Conservation (phyloP, 345 rosid species). For the Pseudoturritis turrita region DNA sequence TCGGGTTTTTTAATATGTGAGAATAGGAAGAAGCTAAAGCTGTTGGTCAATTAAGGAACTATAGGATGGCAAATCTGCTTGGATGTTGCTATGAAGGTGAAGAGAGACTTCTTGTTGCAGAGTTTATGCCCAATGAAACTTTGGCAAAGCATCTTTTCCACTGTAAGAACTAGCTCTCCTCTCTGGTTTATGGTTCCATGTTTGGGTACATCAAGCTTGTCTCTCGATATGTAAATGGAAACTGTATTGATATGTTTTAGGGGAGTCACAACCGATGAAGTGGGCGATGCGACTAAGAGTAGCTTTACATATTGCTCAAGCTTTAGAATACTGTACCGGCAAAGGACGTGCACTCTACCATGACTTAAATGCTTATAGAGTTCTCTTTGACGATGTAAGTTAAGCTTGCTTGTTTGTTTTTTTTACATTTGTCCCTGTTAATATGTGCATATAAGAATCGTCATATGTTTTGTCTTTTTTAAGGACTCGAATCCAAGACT, state of each 20-base stretch:
- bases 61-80: constrained; percentile 77
- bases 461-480: not conserved
- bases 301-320: constrained; percentile 88
- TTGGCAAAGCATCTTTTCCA: constrained; percentile 95
- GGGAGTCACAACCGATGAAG: constrained; percentile 94
- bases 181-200: not conserved
- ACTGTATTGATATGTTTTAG: constrained; percentile 30
- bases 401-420: not conserved
- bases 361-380: constrained; percentile 89
- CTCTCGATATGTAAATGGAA: not conserved
- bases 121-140: constrained; percentile 85
- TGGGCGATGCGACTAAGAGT: constrained; percentile 97
- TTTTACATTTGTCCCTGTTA: not conserved
- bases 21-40: constrained; percentile 94
- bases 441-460: not conserved
- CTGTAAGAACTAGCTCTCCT: constrained; percentile 44
- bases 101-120: constrained; percentile 91
- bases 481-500: constrained; percentile 95
- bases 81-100: constrained; percentile 90
- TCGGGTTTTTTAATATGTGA: not conserved
- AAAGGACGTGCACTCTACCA: constrained; percentile 93
- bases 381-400: constrained; percentile 81
- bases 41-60: constrained; percentile 76
- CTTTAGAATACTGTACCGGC: constrained; percentile 79
- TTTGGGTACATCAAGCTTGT: not conserved